These are phyloP conservation scores for Xylaria sp. DNA, from an alignment of 2,329 filamentous ascomycete species.

Conservation along the genomic window DNA sequence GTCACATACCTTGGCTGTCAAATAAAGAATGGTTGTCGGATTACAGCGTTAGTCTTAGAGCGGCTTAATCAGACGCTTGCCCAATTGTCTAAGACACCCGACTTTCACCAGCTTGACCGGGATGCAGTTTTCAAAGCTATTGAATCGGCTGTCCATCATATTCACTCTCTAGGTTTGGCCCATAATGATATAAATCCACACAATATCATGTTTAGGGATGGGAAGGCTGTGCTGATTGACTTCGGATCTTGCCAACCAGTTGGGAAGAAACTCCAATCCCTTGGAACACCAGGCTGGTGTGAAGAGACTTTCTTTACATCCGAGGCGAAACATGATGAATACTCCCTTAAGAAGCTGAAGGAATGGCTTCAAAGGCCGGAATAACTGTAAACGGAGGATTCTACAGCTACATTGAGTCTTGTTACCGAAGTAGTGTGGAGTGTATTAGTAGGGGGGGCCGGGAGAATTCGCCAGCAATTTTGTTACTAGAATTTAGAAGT, in stretches of 20 bases:
- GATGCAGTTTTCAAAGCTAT: conserved; percentile 33
- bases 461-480: too few species aligned
- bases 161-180: conserved; percentile 45
- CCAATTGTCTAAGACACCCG: conserved; percentile 17
- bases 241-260: conserved; percentile 38
- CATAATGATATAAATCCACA: conserved; percentile 48
- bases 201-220: conserved; percentile 45
- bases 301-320: conserved; percentile 32
- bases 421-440: background rate
- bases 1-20: conserved; percentile 30
- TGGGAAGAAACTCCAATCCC: conserved; percentile 25
- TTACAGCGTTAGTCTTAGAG: conserved; percentile 29
- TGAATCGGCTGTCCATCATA: conserved; percentile 41
- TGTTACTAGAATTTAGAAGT: too few species aligned
- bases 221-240: conserved; percentile 45
- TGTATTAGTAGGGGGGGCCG: too few species aligned
- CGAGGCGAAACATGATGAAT: conserved; percentile 32
- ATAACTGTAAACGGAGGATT: conserved; percentile 29
- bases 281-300: conserved; percentile 24
- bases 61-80: conserved; percentile 28
- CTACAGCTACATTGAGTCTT: conserved; percentile 3
- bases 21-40: conserved; percentile 22
- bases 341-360: conserved; percentile 24
- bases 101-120: conserved; percentile 22
- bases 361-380: conserved; percentile 23